These are phyloP conservation scores for Penicillium crystallinum DNA, from an alignment of 495 filamentous ascomycete genomes.

Conservation along the genomic window DNA sequence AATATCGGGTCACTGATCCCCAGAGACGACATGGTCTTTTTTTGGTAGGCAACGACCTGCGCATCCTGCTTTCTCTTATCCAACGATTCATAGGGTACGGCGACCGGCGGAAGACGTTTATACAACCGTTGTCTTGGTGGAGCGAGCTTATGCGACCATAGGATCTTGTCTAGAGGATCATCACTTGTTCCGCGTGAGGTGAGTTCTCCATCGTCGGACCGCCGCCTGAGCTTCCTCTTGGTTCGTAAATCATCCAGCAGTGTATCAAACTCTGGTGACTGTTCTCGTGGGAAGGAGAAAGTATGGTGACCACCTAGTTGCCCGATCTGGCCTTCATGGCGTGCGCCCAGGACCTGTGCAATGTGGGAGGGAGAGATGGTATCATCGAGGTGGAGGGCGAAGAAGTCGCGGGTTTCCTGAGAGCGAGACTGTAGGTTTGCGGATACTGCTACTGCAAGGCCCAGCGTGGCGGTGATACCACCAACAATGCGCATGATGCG, in stretches of 20 bases:
- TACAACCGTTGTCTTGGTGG: constrained; percentile 59
- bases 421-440: constrained; percentile 49
- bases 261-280: constrained; percentile 53
- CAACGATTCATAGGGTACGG: constrained; percentile 1
- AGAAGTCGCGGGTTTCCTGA: constrained; percentile 77
- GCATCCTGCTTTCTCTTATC: constrained; percentile 28
- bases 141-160: constrained; percentile 78
- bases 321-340: constrained; percentile 79
- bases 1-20: constrained; percentile 87
- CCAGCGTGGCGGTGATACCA: constrained; percentile 37
- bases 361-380: constrained; percentile 63
- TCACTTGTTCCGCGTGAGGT: constrained; percentile 34
- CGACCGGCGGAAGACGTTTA: constrained; percentile 63
- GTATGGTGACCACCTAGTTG: constrained; percentile 78
- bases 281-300: constrained; percentile 62
- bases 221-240: constrained; percentile 49
- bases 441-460: constrained; percentile 31
- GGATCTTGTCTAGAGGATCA: constrained; percentile 66
- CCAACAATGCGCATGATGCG: constrained; percentile 33
- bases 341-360: constrained; percentile 65
- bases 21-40: constrained; percentile 57
- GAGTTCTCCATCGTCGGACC: constrained; percentile 40
- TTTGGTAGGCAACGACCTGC: constrained; percentile 51
- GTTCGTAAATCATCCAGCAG: constrained; percentile 53
- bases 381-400: constrained; percentile 75